phyloP scores from a whole-genome alignment of 495 filamentous ascomycete species.

The Penicillium desertorum region DNA sequence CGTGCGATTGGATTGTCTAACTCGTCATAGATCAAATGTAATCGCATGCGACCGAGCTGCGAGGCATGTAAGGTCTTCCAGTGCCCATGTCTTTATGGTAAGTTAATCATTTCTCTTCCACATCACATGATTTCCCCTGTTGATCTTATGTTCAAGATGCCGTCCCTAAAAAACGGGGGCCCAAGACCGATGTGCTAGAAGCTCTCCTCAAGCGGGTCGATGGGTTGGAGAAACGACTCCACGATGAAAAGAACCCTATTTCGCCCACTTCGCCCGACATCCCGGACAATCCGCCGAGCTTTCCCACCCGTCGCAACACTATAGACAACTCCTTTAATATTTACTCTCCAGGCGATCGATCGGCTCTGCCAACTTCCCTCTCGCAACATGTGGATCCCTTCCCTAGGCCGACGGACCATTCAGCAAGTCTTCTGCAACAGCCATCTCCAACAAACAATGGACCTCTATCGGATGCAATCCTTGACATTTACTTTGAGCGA shows the following conservation, averaged over 20 bases:
- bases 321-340: slow-evolving; percentile 24
- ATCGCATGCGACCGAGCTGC: slow-evolving; percentile 77
- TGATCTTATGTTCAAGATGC: slow-evolving; percentile 59
- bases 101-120: slow-evolving; percentile 16
- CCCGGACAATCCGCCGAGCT: slow-evolving; percentile 17
- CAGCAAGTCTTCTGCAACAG: slow-evolving; percentile 15
- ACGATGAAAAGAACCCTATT: slow-evolving; percentile 60
- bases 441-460: slow-evolving; percentile 32
- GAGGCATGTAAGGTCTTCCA: slow-evolving; percentile 88
- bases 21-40: slow-evolving; percentile 75
- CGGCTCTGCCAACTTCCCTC: slow-evolving; percentile 10
- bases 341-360: slow-evolving; percentile 17
- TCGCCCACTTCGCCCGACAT: slow-evolving; percentile 43
- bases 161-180: slow-evolving; percentile 82
- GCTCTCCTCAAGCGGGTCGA: slow-evolving; percentile 80
- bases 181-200: slow-evolving; percentile 85
- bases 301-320: slow-evolving; percentile 23
- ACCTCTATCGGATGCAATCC: slow-evolving; percentile 56
- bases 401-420: slow-evolving; percentile 10
- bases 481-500: slow-evolving; percentile 74
- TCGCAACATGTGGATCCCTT: slow-evolving; percentile 21
- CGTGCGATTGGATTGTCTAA: slow-evolving; percentile 4
- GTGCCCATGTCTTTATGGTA: slow-evolving; percentile 86
- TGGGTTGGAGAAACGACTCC: slow-evolving; percentile 74
- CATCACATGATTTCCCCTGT: slow-evolving; percentile 7